phyloP scores from a whole-genome alignment of 2,329 filamentous ascomycete species.

The Metarhizium rileyi region DNA sequence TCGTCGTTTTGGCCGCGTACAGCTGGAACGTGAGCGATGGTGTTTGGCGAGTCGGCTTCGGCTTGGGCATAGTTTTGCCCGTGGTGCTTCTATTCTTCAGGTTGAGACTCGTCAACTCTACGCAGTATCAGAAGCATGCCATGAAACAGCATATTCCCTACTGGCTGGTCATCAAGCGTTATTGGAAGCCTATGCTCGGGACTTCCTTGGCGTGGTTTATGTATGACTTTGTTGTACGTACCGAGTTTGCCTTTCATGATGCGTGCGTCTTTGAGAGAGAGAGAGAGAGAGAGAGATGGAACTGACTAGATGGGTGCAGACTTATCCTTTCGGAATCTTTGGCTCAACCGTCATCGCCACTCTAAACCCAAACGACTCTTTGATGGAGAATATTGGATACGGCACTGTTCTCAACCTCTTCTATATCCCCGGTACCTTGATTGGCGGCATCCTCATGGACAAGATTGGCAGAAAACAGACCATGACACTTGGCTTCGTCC shows the following conservation, averaged over 20 bases:
- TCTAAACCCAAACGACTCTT: conserved; percentile 11
- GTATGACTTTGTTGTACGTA: conserved; percentile 15
- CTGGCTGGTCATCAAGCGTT: conserved; percentile 14
- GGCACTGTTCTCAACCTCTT: conserved; percentile 15
- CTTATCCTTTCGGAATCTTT: conserved; percentile 16
- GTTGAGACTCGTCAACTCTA: conserved; percentile 40
- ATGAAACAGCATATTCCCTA: conserved; percentile 18
- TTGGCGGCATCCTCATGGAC: conserved; percentile 30
- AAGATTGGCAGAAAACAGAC: conserved; percentile 24
- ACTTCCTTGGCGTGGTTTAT: conserved; percentile 43
- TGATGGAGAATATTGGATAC: conserved; percentile 14
- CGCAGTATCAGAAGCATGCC: conserved; percentile 22
- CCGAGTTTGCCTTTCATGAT: background rate
- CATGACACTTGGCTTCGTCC: conserved; percentile 14
- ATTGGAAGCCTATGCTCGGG: conserved; percentile 39
- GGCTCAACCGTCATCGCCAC: conserved; percentile 15
- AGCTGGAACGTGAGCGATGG: conserved; percentile 24
- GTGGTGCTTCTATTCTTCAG: conserved; percentile 45
- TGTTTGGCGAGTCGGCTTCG: conserved; percentile 31
- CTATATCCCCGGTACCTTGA: conserved; percentile 17
- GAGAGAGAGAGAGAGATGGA: no score
- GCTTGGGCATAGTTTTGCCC: conserved; percentile 22
- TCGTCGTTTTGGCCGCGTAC: conserved; percentile 33
- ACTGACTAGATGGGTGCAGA: conserved; percentile 5
- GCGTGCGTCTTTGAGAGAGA: no score